phyloP scores from a whole-genome alignment of 495 filamentous ascomycete genomes.

The Neurospora sp. region DNA sequence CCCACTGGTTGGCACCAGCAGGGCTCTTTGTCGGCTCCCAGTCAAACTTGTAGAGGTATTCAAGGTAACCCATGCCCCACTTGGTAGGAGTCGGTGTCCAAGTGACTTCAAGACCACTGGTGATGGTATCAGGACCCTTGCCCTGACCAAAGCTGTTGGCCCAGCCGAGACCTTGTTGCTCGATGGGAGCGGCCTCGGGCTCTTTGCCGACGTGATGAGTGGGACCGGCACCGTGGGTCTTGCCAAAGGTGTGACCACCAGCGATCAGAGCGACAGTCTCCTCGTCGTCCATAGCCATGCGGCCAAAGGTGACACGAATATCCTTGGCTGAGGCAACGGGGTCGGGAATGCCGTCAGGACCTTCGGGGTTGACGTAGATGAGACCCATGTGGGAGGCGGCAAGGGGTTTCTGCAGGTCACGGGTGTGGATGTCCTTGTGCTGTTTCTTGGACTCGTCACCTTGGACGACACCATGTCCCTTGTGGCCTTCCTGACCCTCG shows the following conservation, averaged over 20 bases:
- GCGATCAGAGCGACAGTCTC: constrained; percentile 66
- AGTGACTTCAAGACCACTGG: constrained; percentile 61
- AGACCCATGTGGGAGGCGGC: constrained; percentile 61
- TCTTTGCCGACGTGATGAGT: constrained; percentile 49
- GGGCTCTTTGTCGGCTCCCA: constrained; percentile 68
- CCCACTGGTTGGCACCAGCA: constrained; percentile 64
- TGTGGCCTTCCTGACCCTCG: constrained; percentile 34
- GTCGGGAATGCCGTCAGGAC: constrained; percentile 59
- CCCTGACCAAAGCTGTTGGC: constrained; percentile 46
- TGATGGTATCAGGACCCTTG: constrained; percentile 58
- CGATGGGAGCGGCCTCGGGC: constrained; percentile 50
- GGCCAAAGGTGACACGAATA: constrained; percentile 60
- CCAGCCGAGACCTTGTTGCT: constrained; percentile 62
- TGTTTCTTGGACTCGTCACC: constrained; percentile 35
- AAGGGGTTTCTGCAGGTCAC: constrained; percentile 53
- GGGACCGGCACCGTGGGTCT: constrained; percentile 60
- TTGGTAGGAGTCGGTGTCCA: constrained; percentile 62
- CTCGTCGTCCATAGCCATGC: constrained; percentile 73
- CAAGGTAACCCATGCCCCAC: constrained; percentile 58
- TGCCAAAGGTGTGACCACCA: constrained; percentile 67
- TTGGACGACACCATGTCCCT: constrained; percentile 34
- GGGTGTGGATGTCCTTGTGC: constrained; percentile 44
- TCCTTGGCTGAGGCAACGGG: constrained; percentile 55
- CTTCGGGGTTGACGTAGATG: constrained; percentile 71
- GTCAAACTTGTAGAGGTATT: constrained; percentile 67